phyloP scores from a whole-genome alignment of 805 yeast species.

The Zygoascus bituminiphila region DNA sequence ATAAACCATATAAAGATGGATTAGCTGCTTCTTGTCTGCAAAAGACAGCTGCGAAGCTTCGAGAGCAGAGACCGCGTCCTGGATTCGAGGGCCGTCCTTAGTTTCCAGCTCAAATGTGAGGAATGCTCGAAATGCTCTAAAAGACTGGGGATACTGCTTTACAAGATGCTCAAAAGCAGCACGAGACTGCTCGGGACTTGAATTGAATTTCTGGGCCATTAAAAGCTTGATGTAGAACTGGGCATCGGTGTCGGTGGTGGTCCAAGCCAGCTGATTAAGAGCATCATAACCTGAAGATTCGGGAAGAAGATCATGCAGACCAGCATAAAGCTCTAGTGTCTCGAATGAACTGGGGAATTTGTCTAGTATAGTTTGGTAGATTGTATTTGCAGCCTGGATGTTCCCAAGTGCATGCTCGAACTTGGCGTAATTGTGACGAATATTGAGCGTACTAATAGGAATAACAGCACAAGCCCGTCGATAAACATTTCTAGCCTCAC shows the following conservation, averaged over 20 bases:
- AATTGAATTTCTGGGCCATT: background rate
- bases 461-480: constrained; percentile 39
- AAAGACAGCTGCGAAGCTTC: background rate
- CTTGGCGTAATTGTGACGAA: constrained; percentile 27
- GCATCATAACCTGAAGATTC: constrained; percentile 1
- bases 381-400: constrained; percentile 20
- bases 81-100: background rate
- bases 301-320: background rate
- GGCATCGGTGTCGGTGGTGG: constrained; percentile 2
- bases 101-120: constrained; percentile 15
- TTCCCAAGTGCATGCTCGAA: constrained; percentile 25
- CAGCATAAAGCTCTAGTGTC: constrained; percentile 19
- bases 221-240: background rate
- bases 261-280: constrained; percentile 3
- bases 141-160: constrained; percentile 17
- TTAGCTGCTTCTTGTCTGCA: constrained; percentile 16
- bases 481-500: constrained; percentile 38
- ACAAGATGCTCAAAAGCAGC: constrained; percentile 14
- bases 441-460: constrained; percentile 22
- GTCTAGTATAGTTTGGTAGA: constrained; percentile 21
- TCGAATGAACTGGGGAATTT: constrained; percentile 26
- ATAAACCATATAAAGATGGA: constrained; percentile 25
- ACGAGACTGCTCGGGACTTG: background rate
- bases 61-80: background rate
- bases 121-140: constrained; percentile 27